phyloP scores from a whole-genome alignment of 2,329 filamentous ascomycete species.

The Cyphellophora europaea region DNA sequence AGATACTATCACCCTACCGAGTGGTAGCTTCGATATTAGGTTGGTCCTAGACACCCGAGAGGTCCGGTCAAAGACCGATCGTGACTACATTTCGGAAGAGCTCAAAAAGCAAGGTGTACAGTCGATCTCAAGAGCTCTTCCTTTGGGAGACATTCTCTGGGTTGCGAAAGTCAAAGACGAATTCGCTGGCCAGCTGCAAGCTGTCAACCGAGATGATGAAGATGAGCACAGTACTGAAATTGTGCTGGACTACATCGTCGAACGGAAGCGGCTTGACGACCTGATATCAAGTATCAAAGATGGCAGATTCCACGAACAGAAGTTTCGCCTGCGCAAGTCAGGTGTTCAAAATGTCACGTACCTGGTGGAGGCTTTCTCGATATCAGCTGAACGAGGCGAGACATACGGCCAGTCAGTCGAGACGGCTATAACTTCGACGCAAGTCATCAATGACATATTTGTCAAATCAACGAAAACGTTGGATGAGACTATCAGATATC shows the following conservation, averaged over 20 bases:
- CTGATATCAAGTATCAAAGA: constrained; percentile 73
- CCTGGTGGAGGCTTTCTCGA: constrained; percentile 62
- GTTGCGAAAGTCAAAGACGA: constrained; percentile 62
- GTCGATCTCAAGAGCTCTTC: constrained; percentile 58
- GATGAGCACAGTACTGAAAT: constrained; percentile 54
- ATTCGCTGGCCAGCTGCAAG: constrained; percentile 39
- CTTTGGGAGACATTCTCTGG: constrained; percentile 71
- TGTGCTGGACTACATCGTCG: constrained; percentile 70
- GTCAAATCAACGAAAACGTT: constrained; percentile 66
- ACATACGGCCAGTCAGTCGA: constrained; percentile 59
- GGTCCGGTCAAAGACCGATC: constrained; percentile 60
- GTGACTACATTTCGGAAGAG: constrained; percentile 68
- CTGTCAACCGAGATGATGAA: constrained; percentile 14
- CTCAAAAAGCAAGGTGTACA: constrained; percentile 56
- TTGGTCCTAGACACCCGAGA: constrained; percentile 68
- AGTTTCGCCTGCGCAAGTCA: constrained; percentile 64
- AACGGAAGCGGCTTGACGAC: constrained; percentile 73
- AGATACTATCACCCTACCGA: constrained; percentile 50
- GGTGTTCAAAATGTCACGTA: constrained; percentile 72
- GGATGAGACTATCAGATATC: constrained; percentile 69
- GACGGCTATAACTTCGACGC: constrained; percentile 66
- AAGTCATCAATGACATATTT: constrained; percentile 71
- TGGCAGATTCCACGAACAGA: constrained; percentile 74
- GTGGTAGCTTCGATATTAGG: constrained; percentile 61
- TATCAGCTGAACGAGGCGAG: constrained; percentile 44